These are phyloP conservation scores for Arxiozyma bovina DNA, from an alignment of 1,139 yeast genomes.

Conservation along the genomic window DNA sequence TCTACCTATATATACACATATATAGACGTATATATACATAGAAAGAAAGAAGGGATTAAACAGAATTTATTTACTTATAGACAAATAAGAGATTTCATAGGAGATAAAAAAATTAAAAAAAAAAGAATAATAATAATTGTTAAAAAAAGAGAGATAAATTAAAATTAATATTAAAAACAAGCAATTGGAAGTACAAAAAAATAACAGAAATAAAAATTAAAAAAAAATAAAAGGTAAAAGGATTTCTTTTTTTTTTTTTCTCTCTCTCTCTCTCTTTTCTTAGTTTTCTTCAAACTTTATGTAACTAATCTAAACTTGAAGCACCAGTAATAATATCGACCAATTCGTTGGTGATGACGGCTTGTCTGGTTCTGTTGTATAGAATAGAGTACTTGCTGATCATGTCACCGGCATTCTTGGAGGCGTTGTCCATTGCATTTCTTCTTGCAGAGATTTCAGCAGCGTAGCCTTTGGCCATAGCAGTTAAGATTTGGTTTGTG, in stretches of 20 bases:
- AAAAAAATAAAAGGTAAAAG: background rate
- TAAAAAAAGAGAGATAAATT: slow-evolving; percentile 4
- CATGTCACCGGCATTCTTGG: slow-evolving; percentile 99
- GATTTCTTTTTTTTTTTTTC: background rate
- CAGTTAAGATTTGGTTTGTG: slow-evolving; percentile 83
- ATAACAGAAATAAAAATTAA: background rate
- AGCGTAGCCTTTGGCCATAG: slow-evolving; percentile 97
- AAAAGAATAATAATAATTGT: background rate
- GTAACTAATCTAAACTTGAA: slow-evolving; percentile 76
- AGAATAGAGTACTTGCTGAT: slow-evolving; percentile 89
- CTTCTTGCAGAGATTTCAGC: slow-evolving; percentile 98
- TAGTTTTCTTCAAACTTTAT: background rate
- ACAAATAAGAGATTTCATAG: background rate
- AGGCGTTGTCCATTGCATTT: slow-evolving; percentile 99
- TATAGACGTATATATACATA: background rate
- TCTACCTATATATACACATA: background rate
- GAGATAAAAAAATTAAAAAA: background rate
- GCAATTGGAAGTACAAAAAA: background rate
- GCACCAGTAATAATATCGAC: slow-evolving; percentile 99
- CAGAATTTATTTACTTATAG: slow-evolving; percentile 1
- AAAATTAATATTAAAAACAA: too few species aligned
- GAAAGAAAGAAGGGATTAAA: background rate
- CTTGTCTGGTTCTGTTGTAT: slow-evolving; percentile 99
- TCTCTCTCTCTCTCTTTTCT: too few species aligned
- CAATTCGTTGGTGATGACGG: slow-evolving; percentile 98